These are phyloP conservation scores for Mycotypha africana DNA, from an alignment of 371 early-diverging fungal species.

Conservation along the genomic window DNA sequence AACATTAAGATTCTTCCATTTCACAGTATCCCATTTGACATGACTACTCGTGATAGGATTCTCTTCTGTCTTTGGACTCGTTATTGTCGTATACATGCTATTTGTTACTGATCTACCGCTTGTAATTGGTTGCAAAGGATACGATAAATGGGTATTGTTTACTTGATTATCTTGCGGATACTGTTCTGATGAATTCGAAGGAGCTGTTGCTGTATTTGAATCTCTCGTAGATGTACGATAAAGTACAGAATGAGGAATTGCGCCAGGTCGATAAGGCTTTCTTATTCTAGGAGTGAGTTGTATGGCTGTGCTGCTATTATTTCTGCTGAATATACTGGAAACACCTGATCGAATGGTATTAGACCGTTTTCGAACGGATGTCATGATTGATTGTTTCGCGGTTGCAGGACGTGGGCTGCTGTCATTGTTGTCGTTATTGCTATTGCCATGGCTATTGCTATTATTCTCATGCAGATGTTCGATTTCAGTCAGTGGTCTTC, in stretches of 20 bases:
- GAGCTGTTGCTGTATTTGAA: conserved; percentile 6
- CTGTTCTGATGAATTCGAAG: background rate
- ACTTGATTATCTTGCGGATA: conserved; percentile 12
- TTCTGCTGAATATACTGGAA: conserved; percentile 5
- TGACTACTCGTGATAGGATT: conserved; percentile 21
- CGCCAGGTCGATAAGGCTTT: conserved; percentile 39
- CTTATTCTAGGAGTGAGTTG: background rate
- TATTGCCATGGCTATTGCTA: too few relatives aligned
- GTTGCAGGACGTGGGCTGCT: too few relatives aligned
- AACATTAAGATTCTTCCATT: conserved; percentile 83
- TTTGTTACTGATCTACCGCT: conserved; percentile 8
- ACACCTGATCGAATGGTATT: conserved; percentile 39
- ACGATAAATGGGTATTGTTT: conserved; percentile 6
- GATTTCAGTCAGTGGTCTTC: conserved; percentile 6
- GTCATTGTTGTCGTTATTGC: too few relatives aligned
- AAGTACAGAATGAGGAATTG: conserved; percentile 44
- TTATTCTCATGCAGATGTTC: background rate
- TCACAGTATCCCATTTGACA: conserved; percentile 19
- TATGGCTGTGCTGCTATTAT: background rate
- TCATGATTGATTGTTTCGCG: conserved; percentile 18
- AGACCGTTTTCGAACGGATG: conserved; percentile 33
- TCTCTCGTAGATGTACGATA: conserved; percentile 25
- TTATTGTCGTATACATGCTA: too few relatives aligned
- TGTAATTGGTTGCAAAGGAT: background rate
- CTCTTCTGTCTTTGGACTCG: conserved; percentile 10